Base-by-base conservation (phyloP, 306 rosid species). In the Spatholobus suberectus region DNA sequence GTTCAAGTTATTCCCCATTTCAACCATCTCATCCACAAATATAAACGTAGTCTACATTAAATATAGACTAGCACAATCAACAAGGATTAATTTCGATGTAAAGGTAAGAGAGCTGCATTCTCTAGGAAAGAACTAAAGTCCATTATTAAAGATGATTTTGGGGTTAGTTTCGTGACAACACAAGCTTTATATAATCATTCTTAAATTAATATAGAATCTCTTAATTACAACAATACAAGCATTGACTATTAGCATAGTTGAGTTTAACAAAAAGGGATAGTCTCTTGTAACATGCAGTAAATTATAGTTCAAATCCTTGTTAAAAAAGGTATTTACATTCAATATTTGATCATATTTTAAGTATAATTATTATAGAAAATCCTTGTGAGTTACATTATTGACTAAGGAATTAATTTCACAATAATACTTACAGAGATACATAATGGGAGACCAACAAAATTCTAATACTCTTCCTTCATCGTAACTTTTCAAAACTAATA, bases 1-100 rank as follows among this genome's bases (percentile, higher is more conserved):
- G 61, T 80, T 55, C 68, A 52, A 37, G 15, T 0, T 70, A 41
- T 57, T 80, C 57, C 52, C 21, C 41, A 32, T 32, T 65, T 66
- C 82, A 21, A 34, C 4, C 24, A 21, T 40, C 9, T 15, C 34
- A 68, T 69, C 57, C 57, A 46, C 66, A 77, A 46, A 52, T 20
- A 12, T 40, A 69, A 21, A n/a, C 34, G n/a, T 41, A 35, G 9
- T 61, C 8, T 18, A 29, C 40, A 62, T 29, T 29, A 15, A 62
- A 13, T 27, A 62, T 6, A 61, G 18, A 61, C 1, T 61, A 27
- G 20, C 13, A 11, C 6, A 17, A 63, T 35, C 70, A 35, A 35
- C 17, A 66, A n/a, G 13, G 44, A 65, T 65, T 17, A 34, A 4
- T 18, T 67, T 18, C 6, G 11, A 8, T 17, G 20, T 35, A 38